A percentile compares a stretch with the other conserved stretches of the same genome.
These are phyloP conservation scores for Eutypa lata DNA, from an alignment of 2,329 filamentous ascomycete species.

Conservation along the genomic window DNA sequence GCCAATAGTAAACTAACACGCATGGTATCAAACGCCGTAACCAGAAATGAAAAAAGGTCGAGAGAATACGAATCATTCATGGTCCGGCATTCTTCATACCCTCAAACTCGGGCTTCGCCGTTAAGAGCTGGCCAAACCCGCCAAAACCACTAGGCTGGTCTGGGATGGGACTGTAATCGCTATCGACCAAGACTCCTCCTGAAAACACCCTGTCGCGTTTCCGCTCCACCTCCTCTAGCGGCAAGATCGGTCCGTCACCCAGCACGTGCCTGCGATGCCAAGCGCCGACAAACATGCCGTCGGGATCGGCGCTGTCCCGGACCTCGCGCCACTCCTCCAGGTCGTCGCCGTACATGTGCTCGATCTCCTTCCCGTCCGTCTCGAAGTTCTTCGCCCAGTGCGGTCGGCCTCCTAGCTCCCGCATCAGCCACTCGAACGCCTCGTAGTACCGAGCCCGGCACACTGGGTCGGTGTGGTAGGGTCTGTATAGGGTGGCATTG, in stretches of 20 bases:
- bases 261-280: constrained; percentile 78
- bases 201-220: constrained; percentile 9
- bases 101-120: not conserved
- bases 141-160: not conserved
- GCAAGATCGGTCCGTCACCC: constrained; percentile 25
- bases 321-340: constrained; percentile 66
- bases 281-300: constrained; percentile 84
- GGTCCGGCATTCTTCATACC: no score
- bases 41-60: not conserved
- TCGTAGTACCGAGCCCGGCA: constrained; percentile 77
- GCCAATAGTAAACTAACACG: not conserved
- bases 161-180: constrained; percentile 2
- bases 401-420: constrained; percentile 73
- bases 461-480: constrained; percentile 74
- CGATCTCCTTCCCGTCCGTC: constrained; percentile 58
- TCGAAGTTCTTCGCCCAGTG: constrained; percentile 95
- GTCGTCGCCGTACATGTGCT: constrained; percentile 65
- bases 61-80: not conserved
- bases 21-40: not conserved
- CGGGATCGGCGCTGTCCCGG: constrained; percentile 68
- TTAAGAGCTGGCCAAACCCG: not conserved
- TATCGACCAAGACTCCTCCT: constrained; percentile 18
- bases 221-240: constrained; percentile 28
- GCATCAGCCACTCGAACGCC: constrained; percentile 89
- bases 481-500: constrained; percentile 85